Evolutionary conservation across 208 protist species (phyloP).

Genomic region (Naegleria gruberi): DNA sequence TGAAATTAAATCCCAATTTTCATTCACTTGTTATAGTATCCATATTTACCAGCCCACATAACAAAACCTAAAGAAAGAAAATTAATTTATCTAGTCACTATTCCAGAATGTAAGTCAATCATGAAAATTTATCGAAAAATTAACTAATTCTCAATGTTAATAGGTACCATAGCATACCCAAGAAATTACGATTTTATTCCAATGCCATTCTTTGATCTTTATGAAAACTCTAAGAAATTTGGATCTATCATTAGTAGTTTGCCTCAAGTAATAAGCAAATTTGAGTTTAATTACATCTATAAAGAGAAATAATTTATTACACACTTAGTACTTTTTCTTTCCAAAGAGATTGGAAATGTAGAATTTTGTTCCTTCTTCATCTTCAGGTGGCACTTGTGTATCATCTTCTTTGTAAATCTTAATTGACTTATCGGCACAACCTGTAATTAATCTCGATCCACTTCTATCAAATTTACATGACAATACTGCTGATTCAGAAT

Average conservation of each 20-base stretch:
- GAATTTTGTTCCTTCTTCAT: neutral
- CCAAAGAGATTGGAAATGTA: neutral
- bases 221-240: slow-evolving; percentile 73
- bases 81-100: slow-evolving; percentile 66
- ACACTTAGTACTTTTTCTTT: neutral
- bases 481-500: slow-evolving; percentile 56
- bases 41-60: slow-evolving; percentile 76
- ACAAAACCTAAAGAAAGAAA: slow-evolving; percentile 66
- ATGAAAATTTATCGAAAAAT: neutral
- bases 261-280: slow-evolving; percentile 60
- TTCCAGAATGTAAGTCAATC: slow-evolving; percentile 50
- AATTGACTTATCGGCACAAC: slow-evolving; percentile 76
- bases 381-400: slow-evolving; percentile 18
- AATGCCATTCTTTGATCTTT: slow-evolving; percentile 75
- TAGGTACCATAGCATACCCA: slow-evolving; percentile 48
- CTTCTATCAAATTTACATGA: slow-evolving; percentile 62
- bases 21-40: slow-evolving; percentile 47
- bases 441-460: slow-evolving; percentile 66
- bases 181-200: slow-evolving; percentile 66
- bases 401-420: slow-evolving; percentile 55
- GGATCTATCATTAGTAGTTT: slow-evolving; percentile 64
- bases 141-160: neutral
- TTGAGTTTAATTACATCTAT: slow-evolving; percentile 46
- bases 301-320: slow-evolving; percentile 18
- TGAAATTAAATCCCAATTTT: neutral